phyloP scores from a whole-genome alignment of 2,329 filamentous ascomycete species.

The Aureobasidium subglaciale region DNA sequence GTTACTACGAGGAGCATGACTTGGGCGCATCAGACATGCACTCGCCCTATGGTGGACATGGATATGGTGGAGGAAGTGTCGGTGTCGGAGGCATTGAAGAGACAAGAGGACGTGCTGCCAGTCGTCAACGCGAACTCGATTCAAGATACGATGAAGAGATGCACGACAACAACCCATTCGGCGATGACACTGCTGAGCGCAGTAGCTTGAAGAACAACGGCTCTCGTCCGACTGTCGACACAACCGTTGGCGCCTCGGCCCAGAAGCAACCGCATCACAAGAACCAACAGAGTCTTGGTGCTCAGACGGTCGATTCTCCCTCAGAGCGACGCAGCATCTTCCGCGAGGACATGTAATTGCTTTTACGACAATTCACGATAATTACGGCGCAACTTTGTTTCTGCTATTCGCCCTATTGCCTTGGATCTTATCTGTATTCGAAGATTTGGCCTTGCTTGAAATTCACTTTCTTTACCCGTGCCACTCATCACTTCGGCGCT shows the following conservation, averaged over 20 bases:
- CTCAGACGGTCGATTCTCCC: conserved; percentile 47
- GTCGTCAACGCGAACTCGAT: conserved; percentile 42
- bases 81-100: conserved; percentile 23
- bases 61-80: conserved; percentile 28
- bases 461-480: not conserved
- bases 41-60: conserved; percentile 32
- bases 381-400: conserved; percentile 1
- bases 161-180: conserved; percentile 57
- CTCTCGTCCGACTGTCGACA: conserved; percentile 58
- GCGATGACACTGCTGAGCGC: conserved; percentile 54
- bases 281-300: conserved; percentile 28
- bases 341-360: conserved; percentile 54
- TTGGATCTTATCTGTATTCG: not conserved
- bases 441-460: not conserved
- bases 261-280: conserved; percentile 34
- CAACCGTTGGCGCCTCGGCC: conserved; percentile 29
- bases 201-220: conserved; percentile 66
- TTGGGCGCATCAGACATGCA: conserved; percentile 49
- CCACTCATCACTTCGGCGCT: not conserved
- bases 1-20: conserved; percentile 73
- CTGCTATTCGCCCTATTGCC: not conserved
- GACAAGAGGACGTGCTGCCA: conserved; percentile 40
- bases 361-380: not conserved
- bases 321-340: conserved; percentile 64
- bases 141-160: conserved; percentile 41